Conservation (phyloP, 75 land plant genomes). For the Picea glauca region DNA sequence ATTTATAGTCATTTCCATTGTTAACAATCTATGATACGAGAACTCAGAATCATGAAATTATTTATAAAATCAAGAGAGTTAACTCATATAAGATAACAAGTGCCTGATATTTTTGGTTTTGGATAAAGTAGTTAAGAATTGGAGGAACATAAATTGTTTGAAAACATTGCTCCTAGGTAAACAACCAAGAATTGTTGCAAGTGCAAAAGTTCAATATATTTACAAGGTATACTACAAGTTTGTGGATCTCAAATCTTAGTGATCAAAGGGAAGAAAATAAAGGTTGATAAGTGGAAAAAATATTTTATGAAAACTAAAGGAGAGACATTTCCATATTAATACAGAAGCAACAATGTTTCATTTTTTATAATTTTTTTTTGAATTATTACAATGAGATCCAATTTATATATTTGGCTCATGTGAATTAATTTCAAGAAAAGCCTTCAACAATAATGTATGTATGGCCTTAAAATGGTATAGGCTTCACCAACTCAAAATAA, state of each 20-base stretch:
- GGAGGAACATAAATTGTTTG: background rate
- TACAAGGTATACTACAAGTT: background rate
- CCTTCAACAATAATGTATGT: background rate
- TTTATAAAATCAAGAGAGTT: background rate
- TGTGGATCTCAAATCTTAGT: background rate
- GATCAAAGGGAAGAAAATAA: background rate
- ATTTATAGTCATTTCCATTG: background rate
- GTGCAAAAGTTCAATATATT: background rate
- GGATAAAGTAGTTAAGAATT: background rate
- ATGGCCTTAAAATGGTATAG: background rate
- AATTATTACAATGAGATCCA: no score
- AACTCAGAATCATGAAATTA: background rate
- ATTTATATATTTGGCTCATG: no score
- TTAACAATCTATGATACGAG: background rate
- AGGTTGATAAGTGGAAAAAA: background rate
- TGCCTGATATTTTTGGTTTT: background rate
- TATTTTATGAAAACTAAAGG: background rate
- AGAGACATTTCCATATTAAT: background rate
- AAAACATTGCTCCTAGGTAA: background rate
- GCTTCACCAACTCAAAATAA: background rate
- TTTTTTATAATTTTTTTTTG: no score
- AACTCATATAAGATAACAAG: background rate
- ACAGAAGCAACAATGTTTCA: background rate
- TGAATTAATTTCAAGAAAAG: background rate
- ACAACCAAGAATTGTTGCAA: background rate